Evolutionary conservation across 2,329 filamentous ascomycete species (phyloP).

Genomic region (Aspergillus ochraceus): DNA sequence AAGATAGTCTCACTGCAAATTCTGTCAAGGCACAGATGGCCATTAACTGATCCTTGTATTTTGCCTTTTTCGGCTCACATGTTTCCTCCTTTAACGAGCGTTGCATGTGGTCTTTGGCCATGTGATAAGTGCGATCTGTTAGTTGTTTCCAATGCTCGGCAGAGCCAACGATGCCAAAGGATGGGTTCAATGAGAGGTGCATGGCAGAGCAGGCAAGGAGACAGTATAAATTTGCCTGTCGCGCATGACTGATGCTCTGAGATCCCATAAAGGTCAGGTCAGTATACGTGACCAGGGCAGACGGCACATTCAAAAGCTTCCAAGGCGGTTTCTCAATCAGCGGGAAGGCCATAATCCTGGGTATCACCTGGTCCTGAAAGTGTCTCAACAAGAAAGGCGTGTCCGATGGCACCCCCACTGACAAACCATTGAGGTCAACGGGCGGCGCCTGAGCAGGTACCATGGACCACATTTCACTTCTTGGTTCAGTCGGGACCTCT

Average conservation of each 20-base stretch:
- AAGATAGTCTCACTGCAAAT: conserved; percentile 27
- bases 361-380: conserved; percentile 33
- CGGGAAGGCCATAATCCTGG: conserved; percentile 32
- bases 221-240: conserved; percentile 32
- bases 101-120: conserved; percentile 34
- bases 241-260: conserved; percentile 30
- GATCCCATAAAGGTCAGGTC: conserved; percentile 31
- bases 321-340: conserved; percentile 34
- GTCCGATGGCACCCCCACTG: conserved; percentile 19
- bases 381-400: conserved; percentile 30
- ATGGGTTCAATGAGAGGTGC: conserved; percentile 21
- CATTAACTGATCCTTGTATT: conserved; percentile 43
- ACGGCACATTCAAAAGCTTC: conserved; percentile 33
- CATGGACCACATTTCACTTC: background rate
- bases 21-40: conserved; percentile 35
- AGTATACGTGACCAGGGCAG: conserved; percentile 31
- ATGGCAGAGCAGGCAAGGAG: conserved; percentile 32
- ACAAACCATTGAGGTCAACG: background rate
- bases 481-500: background rate
- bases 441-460: background rate
- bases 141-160: conserved; percentile 26
- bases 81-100: conserved; percentile 31
- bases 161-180: conserved; percentile 9
- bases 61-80: conserved; percentile 30
- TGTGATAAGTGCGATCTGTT: conserved; percentile 25